Evolutionary conservation across 208 protist species (phyloP).

Genomic region (Trypanosoma theileri): DNA sequence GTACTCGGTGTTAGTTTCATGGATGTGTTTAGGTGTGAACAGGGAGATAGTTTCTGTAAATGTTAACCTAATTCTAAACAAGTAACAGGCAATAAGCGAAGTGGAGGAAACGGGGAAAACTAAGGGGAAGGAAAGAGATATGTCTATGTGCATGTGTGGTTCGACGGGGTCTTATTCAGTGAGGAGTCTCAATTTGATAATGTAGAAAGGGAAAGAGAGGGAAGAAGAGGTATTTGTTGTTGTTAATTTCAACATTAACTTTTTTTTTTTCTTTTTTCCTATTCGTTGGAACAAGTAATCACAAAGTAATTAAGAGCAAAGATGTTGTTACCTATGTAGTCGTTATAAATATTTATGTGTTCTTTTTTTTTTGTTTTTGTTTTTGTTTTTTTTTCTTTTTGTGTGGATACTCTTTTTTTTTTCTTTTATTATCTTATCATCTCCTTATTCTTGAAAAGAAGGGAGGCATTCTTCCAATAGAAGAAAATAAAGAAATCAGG

Average conservation of each 20-base stretch:
- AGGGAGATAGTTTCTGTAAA: too few species aligned
- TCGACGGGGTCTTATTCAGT: background rate
- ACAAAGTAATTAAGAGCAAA: background rate
- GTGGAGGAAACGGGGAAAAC: too few species aligned
- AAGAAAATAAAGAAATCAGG: too few species aligned
- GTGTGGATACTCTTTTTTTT: background rate
- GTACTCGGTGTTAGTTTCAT: too few species aligned
- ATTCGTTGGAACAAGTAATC: background rate
- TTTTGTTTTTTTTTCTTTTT: background rate
- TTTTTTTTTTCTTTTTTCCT: background rate
- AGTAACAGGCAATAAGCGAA: too few species aligned
- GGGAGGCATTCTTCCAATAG: too few species aligned
- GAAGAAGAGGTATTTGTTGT: background rate
- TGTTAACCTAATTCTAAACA: too few species aligned
- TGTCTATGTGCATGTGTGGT: background rate
- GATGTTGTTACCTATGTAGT: slow-evolving; percentile 6
- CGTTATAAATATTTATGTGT: slow-evolving; percentile 10
- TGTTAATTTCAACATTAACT: background rate
- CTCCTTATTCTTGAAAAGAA: slow-evolving; percentile 1
- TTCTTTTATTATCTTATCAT: background rate
- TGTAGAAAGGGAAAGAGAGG: background rate
- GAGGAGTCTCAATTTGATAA: too few species aligned
- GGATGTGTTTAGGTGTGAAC: too few species aligned
- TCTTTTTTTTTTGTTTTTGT: slow-evolving; percentile 13
- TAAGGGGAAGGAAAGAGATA: too few species aligned